phyloP scores from a whole-genome alignment of 2,329 filamentous ascomycete species.

The Fusarium staphyleae region DNA sequence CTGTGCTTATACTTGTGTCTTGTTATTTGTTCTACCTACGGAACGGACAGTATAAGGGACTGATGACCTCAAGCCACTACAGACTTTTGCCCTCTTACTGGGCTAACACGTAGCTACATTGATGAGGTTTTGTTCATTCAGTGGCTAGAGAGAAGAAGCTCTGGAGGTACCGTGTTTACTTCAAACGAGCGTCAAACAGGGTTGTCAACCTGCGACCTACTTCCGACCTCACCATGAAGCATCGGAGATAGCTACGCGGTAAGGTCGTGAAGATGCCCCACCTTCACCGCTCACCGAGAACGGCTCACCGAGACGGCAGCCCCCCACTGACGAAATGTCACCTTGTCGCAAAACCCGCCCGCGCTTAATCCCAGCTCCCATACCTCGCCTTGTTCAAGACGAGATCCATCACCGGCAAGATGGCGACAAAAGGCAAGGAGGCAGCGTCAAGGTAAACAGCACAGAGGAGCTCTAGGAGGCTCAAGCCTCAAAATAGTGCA shows the following conservation, averaged over 20 bases:
- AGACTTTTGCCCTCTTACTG: too few species aligned
- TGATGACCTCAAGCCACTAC: too few species aligned
- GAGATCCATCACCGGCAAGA: conserved; percentile 40
- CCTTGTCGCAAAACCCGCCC: conserved; percentile 41
- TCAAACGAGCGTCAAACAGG: too few species aligned
- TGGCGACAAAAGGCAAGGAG: conserved; percentile 53
- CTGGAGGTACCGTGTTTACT: too few species aligned
- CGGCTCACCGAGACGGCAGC: conserved; percentile 27
- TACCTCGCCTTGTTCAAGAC: conserved; percentile 31
- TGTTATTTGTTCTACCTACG: too few species aligned
- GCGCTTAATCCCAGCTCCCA: conserved; percentile 35
- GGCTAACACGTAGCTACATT: too few species aligned
- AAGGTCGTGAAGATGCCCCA: conserved; percentile 38
- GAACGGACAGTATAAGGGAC: too few species aligned
- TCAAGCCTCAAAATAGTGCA: neutral
- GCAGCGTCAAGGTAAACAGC: conserved; percentile 45
- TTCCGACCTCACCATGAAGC: too few species aligned
- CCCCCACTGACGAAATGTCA: conserved; percentile 44
- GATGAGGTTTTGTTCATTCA: too few species aligned
- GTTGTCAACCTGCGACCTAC: too few species aligned
- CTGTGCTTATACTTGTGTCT: too few species aligned
- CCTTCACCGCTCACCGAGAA: conserved; percentile 39
- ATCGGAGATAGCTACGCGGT: neutral
- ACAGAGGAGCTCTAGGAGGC: neutral
- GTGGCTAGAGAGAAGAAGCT: too few species aligned